phyloP scores from a whole-genome alignment of 345 rosid genomes.

The Pistacia atlantica region DNA sequence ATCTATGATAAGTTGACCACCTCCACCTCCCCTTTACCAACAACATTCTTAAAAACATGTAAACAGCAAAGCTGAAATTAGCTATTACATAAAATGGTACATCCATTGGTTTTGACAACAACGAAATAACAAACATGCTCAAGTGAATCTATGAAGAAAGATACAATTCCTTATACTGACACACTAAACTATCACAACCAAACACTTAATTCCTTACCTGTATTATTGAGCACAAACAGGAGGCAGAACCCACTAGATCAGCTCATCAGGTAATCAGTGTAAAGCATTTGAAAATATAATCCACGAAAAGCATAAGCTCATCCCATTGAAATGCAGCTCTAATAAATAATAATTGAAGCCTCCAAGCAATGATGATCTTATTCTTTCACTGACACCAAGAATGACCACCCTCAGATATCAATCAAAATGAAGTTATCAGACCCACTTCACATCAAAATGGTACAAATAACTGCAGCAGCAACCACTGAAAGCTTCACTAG shows the following conservation, averaged over 20 bases:
- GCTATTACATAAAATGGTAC: conserved; percentile 12
- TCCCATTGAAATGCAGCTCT: conserved; percentile 6
- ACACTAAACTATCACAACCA: conserved; percentile 9
- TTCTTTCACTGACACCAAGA: conserved; percentile 24
- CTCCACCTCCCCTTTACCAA: neutral
- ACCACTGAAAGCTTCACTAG: conserved; percentile 20
- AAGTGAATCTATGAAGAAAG: no score
- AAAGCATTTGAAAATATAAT: conserved; percentile 9
- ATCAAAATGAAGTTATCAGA: conserved; percentile 15
- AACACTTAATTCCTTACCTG: conserved; percentile 16
- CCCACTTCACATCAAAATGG: conserved; percentile 16
- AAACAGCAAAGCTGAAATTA: neutral
- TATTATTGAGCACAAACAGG: conserved; percentile 15
- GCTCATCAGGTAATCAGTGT: conserved; percentile 4
- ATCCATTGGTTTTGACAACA: conserved; percentile 1
- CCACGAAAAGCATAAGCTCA: conserved; percentile 9
- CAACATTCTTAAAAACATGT: neutral
- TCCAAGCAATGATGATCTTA: conserved; percentile 25
- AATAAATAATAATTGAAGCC: conserved; percentile 19
- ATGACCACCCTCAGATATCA: conserved; percentile 16
- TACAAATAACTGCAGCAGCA: conserved; percentile 19
- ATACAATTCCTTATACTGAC: neutral
- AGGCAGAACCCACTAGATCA: conserved; percentile 7
- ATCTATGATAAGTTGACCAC: neutral
- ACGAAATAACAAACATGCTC: conserved; percentile 5